A percentile compares a stretch with the other conserved stretches of the same genome.
phyloP scores from a whole-genome alignment of 2,329 filamentous ascomycete species.

The Venturia oleaginea region DNA sequence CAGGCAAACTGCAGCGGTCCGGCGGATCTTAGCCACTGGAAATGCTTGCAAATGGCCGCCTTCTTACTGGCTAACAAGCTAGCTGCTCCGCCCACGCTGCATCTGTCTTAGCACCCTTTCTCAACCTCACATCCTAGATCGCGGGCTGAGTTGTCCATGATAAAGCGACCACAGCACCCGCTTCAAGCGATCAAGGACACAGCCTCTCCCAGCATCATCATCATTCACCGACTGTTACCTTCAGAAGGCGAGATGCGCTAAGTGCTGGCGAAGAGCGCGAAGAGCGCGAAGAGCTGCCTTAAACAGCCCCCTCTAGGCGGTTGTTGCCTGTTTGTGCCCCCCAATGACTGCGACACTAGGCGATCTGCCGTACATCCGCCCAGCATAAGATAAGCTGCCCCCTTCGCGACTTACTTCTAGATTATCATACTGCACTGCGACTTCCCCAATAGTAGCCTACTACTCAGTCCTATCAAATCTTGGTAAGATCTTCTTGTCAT shows the following conservation, averaged over 20 bases:
- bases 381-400: neutral
- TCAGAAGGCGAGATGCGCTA: neutral
- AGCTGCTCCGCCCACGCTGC: neutral
- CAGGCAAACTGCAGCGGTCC: no score
- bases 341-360: neutral
- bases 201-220: neutral
- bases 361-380: neutral
- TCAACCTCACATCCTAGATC: neutral
- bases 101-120: neutral
- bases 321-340: neutral
- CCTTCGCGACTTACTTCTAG: slow-evolving; percentile 1
- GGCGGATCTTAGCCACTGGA: neutral
- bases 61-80: neutral
- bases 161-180: neutral
- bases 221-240: neutral
- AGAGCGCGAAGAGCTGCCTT: slow-evolving; percentile 3
- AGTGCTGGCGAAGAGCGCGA: neutral
- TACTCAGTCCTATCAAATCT: neutral
- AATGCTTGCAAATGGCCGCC: neutral
- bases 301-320: neutral
- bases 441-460: neutral
- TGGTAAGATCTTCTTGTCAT: slow-evolving; percentile 3
- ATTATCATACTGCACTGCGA: neutral
- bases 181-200: neutral
- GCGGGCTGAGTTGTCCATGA: neutral